Evolutionary conservation across 2,329 filamentous ascomycete species (phyloP), one percentile per base, ranked within the genome.

Genomic region (Phaeosphaeriaceae sp.): DNA sequence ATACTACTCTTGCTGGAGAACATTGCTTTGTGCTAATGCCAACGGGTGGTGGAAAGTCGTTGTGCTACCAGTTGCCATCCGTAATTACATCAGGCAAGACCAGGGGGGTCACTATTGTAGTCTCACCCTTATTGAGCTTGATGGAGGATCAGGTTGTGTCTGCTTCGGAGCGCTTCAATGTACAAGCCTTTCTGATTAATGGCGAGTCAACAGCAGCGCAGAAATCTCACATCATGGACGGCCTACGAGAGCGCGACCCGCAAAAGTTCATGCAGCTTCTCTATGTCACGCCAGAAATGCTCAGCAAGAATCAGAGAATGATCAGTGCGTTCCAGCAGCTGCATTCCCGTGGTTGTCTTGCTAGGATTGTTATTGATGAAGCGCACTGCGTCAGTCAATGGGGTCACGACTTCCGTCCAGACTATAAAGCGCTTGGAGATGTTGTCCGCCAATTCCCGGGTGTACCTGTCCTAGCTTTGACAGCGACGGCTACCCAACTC

Each of bases 351-450:
- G 82, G 84, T 3, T 91, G 89, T 68, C 86, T 99, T 52, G 94
- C 96, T 17, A 88, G 95, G 24, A 87, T 99, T 49, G 95, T 99
- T 53, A 96, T 99, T 62, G 95, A 99, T 67, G 96, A 99, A 79
- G 95, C 95, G n/a, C 95, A 99, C 76, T 99, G 95, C 76, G 94
- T 99, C 24, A 98, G 95, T 76, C 93, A 99, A 81, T 99, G 95
- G 95, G 95, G 95, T 0, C 95, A 99, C 68, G 95, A 99, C 76
- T 99, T 99, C 74, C 88, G 96, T 47, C 94, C 93, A 0, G 94
- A 98, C 74, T 99, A 99, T 81, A 97, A 97, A 77, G 86, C 86
- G 27, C 82, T 99, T 3, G 92, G 93, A 25, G 84, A 88, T 57
- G 82, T 97, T 45, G 86, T 94, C 49, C 76, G 81, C 42, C 86